A percentile compares a stretch with the other conserved stretches of the same genome.
phyloP scores from a whole-genome alignment of 257 asterid genomes.

The Penstemon eatonii region DNA sequence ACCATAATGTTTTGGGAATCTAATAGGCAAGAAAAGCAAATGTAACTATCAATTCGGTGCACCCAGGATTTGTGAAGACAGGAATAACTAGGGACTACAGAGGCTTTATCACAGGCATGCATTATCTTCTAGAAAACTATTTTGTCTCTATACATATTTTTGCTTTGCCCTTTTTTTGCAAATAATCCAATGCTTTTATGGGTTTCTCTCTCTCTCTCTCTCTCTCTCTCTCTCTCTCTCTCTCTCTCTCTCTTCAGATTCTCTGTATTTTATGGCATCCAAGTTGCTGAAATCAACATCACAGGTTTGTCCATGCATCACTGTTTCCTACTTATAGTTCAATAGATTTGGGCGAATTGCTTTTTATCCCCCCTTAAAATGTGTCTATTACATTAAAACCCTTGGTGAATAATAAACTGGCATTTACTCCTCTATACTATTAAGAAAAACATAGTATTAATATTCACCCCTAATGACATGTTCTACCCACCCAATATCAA shows the following conservation, averaged over 20 bases:
- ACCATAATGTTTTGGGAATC: slow-evolving; percentile 24
- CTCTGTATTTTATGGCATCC: slow-evolving; percentile 81
- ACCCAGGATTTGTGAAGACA: slow-evolving; percentile 88
- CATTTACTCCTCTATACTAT: no score
- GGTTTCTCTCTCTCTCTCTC: neutral
- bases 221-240: neutral
- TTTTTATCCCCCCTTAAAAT: no score
- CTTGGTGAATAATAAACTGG: no score
- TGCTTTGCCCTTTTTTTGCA: slow-evolving; percentile 1
- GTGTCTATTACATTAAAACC: no score
- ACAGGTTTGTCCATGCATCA: slow-evolving; percentile 60
- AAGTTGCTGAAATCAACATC: slow-evolving; percentile 79
- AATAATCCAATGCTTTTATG: neutral
- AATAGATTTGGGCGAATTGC: neutral
- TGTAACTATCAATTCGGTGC: slow-evolving; percentile 81
- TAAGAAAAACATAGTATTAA: no score
- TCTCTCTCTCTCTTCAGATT: slow-evolving; percentile 46
- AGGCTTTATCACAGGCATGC: slow-evolving; percentile 89
- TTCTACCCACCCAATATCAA: no score
- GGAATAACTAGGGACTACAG: slow-evolving; percentile 84
- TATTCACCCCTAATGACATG: no score
- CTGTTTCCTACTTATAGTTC: slow-evolving; percentile 16
- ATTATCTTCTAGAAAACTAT: slow-evolving; percentile 4
- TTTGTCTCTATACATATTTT: neutral
- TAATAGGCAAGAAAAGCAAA: slow-evolving; percentile 76